Conservation (phyloP, 2,329 filamentous ascomycete species). For the Geosmithia morbida region DNA sequence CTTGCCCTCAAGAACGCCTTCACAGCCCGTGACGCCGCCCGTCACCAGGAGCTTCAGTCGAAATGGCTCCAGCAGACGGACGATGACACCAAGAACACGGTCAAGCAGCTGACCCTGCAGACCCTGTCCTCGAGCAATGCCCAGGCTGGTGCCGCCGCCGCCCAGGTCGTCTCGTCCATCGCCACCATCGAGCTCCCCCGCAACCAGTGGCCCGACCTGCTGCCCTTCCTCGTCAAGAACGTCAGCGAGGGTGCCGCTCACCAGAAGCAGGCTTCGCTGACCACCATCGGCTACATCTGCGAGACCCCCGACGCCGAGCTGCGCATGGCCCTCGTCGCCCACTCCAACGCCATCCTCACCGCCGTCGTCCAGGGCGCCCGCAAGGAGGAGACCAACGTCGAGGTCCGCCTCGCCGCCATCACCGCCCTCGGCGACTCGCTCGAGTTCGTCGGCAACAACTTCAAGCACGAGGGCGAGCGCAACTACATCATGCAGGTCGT, state of each 20-base stretch:
- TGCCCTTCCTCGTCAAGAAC: constrained; percentile 79
- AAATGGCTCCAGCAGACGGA: constrained; percentile 85
- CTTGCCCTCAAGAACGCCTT: constrained; percentile 97
- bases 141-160: constrained; percentile 76
- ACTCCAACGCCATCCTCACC: constrained; percentile 96
- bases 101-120: constrained; percentile 83
- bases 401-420: constrained; percentile 87
- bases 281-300: constrained; percentile 97
- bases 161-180: constrained; percentile 91
- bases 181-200: constrained; percentile 88
- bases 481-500: constrained; percentile 99
- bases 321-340: constrained; percentile 61
- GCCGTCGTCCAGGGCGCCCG: constrained; percentile 94
- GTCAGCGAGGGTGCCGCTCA: constrained; percentile 76
- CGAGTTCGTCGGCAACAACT: constrained; percentile 96
- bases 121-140: constrained; percentile 68
- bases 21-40: constrained; percentile 76
- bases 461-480: constrained; percentile 96
- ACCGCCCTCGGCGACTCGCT: constrained; percentile 90
- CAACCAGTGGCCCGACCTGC: constrained; percentile 85
- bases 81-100: constrained; percentile 65
- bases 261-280: constrained; percentile 88
- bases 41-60: constrained; percentile 78
- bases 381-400: constrained; percentile 84
- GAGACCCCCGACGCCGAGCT: constrained; percentile 86